phyloP scores from a whole-genome alignment of 495 filamentous ascomycete species.

The Penicillium paradoxum region DNA sequence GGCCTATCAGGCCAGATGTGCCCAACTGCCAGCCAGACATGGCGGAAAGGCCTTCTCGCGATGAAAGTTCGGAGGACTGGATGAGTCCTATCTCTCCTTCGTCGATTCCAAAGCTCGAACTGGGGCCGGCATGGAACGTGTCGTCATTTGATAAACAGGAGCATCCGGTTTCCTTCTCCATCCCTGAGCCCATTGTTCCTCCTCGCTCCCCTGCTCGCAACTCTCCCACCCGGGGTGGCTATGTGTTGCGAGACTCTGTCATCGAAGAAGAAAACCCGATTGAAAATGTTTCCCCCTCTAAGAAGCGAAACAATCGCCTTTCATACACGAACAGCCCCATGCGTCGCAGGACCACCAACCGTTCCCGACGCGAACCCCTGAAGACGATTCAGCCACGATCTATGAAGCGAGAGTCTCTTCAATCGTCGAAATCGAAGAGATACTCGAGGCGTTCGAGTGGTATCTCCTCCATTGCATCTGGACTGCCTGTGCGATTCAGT shows the following conservation, averaged over 20 bases:
- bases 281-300: conserved; percentile 13
- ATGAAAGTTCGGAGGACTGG: conserved; percentile 23
- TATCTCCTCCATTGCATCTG: conserved; percentile 35
- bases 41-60: conserved; percentile 17
- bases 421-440: conserved; percentile 37
- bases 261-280: conserved; percentile 23
- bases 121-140: conserved; percentile 34
- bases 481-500: conserved; percentile 37
- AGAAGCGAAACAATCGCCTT: conserved; percentile 28
- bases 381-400: conserved; percentile 39
- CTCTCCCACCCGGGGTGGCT: conserved; percentile 23
- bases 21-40: conserved; percentile 30
- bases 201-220: conserved; percentile 28
- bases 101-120: conserved; percentile 34
- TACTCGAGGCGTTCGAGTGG: conserved; percentile 45
- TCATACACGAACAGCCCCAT: conserved; percentile 31
- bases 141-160: conserved; percentile 24
- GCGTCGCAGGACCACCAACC: conserved; percentile 29
- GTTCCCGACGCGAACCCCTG: conserved; percentile 37
- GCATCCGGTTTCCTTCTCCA: conserved; percentile 7
- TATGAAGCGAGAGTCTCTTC: conserved; percentile 38
- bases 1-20: conserved; percentile 22
- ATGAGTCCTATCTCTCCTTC: conserved; percentile 22
- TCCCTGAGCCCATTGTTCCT: conserved; percentile 23
- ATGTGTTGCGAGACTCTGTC: conserved; percentile 23